phyloP scores from a whole-genome alignment of 2,329 filamentous ascomycete species.

The Fusarium tupiense region DNA sequence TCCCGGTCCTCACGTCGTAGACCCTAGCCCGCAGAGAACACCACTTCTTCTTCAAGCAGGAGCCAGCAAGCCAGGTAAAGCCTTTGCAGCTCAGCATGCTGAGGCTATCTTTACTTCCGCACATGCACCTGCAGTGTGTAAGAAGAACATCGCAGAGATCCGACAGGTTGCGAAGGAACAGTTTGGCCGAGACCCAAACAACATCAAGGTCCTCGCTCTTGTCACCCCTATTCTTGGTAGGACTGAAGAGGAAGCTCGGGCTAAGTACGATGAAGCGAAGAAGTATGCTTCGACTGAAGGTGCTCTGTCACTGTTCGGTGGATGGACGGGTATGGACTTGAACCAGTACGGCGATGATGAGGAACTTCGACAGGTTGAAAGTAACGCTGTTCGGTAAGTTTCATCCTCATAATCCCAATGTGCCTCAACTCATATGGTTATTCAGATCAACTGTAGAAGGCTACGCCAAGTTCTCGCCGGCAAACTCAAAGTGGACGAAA shows the following conservation, averaged over 20 bases:
- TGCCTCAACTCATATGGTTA: background rate
- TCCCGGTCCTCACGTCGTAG: slow-evolving; percentile 71
- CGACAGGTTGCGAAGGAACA: slow-evolving; percentile 62
- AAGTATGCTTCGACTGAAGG: slow-evolving; percentile 70
- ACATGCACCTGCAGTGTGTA: slow-evolving; percentile 69
- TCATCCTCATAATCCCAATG: background rate
- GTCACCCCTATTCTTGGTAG: slow-evolving; percentile 71
- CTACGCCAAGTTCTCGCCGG: slow-evolving; percentile 65
- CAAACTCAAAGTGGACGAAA: slow-evolving; percentile 76
- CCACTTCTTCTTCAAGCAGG: slow-evolving; percentile 77
- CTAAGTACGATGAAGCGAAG: slow-evolving; percentile 70
- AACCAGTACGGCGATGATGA: slow-evolving; percentile 71
- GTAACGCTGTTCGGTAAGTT: slow-evolving; percentile 64
- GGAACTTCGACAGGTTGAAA: slow-evolving; percentile 69
- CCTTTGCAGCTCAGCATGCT: slow-evolving; percentile 75
- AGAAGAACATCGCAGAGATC: slow-evolving; percentile 71
- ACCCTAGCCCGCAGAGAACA: slow-evolving; percentile 74
- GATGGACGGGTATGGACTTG: slow-evolving; percentile 72
- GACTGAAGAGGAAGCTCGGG: slow-evolving; percentile 72
- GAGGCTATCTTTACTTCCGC: slow-evolving; percentile 77
- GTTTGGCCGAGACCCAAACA: slow-evolving; percentile 65
- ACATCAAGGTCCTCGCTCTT: slow-evolving; percentile 74
- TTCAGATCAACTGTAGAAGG: slow-evolving; percentile 63
- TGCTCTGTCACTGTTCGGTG: slow-evolving; percentile 75
- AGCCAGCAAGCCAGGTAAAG: slow-evolving; percentile 71